Evolutionary conservation across 371 early-diverging fungal species (phyloP), one percentile per base, ranked within the genome.

Genomic region (Mycotypha africana): DNA sequence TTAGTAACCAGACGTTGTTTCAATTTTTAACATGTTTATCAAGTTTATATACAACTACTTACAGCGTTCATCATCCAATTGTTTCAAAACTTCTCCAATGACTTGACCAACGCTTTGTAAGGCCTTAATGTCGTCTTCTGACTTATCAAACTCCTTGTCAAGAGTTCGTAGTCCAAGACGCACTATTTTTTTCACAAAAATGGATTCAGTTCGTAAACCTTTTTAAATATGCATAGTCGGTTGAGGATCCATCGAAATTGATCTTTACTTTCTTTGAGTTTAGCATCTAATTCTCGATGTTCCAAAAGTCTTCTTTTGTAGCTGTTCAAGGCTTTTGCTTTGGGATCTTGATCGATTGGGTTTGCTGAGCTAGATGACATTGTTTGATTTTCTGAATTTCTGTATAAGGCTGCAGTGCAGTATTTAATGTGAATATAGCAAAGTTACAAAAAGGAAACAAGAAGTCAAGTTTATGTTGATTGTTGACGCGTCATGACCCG

Each of bases 21-120:
- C 11, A 22, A n/a, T 19, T 33, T 14, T 43, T 33, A 1, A 2
- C 17, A 8, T 28, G 8, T 28, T 28, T 28, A 8, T n/a, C n/a
- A n/a, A n/a, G n/a, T 5, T 28, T 28, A 8, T 28, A 8, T 28
- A 11, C 5, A 28, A 8, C 11, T 9, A 4, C 79, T 60, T 82
- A 92, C 90, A 99, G 66, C 93, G 84, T 47, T 99, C 99, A 43
- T 92, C 95, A 64, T 93, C 94, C 57, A 99, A 72, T 68, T 97
- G 95, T 68, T 98, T 99, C 47, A 99, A 73, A 12, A 99, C 96
- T 68, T 99, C 99, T 38, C 98, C 99, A 58, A 99, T 93, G 49
- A 98, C 98, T 68, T 99, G 99, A 6, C 99, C 99, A 22, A 99
- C 97, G 60, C 92, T 92, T 72, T 99, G 99, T 38, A 99, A 62